A percentile compares a stretch with the other conserved stretches of the same genome.
phyloP scores from a whole-genome alignment of 768 basidiomycete species.

The Mycena rebaudengoi region DNA sequence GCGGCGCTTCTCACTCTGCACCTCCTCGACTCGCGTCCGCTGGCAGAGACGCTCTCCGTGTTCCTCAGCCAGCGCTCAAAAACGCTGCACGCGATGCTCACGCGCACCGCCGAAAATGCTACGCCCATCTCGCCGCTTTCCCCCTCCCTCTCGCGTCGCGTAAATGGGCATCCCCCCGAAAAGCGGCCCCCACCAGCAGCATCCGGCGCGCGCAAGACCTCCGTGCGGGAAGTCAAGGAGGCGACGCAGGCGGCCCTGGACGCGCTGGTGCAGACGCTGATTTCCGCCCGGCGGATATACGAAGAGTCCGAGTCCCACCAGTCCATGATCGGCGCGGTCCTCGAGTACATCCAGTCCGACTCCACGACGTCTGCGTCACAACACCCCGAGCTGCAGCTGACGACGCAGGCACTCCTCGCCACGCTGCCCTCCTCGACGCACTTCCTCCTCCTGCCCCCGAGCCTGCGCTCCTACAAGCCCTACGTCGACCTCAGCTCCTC shows the following conservation, averaged over 20 bases:
- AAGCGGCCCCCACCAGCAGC: constrained; percentile 22
- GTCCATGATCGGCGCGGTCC: constrained; percentile 64
- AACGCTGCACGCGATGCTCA: constrained; percentile 57
- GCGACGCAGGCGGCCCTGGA: constrained; percentile 60
- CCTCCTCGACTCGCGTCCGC: constrained; percentile 86
- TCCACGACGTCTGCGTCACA: constrained; percentile 39
- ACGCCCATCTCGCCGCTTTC: constrained; percentile 19
- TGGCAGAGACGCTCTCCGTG: constrained; percentile 74
- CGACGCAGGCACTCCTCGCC: constrained; percentile 72
- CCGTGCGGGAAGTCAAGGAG: constrained; percentile 62
- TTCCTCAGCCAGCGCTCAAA: constrained; percentile 78
- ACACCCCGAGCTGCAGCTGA: constrained; percentile 64
- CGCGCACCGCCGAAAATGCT: constrained; percentile 38
- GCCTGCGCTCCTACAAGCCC: constrained; percentile 82
- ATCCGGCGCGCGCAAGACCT: constrained; percentile 42
- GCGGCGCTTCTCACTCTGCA: constrained; percentile 85
- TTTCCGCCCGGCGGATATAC: constrained; percentile 66
- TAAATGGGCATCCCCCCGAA: constrained; percentile 46
- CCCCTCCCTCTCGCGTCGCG: constrained; percentile 23
- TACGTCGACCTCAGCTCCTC: constrained; percentile 79
- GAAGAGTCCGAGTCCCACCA: constrained; percentile 40
- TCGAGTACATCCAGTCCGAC: constrained; percentile 71
- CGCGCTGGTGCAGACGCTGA: constrained; percentile 66
- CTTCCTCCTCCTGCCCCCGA: constrained; percentile 76
- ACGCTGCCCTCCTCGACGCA: constrained; percentile 86